Evolutionary conservation across 1,284 basidiomycete genomes (phyloP).

Genomic region (Ustilago bromivora): DNA sequence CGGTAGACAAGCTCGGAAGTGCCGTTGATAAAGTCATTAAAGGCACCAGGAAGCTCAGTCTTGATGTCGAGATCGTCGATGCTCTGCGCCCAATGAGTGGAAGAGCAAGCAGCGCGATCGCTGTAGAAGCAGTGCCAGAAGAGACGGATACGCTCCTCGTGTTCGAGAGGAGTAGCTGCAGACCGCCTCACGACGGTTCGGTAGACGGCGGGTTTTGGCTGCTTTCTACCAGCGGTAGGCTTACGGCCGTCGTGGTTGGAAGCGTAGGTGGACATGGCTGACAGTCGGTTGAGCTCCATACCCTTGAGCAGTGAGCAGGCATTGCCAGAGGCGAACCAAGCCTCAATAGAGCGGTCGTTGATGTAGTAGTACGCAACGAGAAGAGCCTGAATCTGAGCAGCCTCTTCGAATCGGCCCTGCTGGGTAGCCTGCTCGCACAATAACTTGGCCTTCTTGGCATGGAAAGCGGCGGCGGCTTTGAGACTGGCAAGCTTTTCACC

Average conservation of each 20-base stretch:
- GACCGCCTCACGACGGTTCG: slow-evolving; percentile 27
- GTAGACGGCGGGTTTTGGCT: slow-evolving; percentile 46
- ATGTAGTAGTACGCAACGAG: slow-evolving; percentile 55
- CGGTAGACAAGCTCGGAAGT: slow-evolving; percentile 36
- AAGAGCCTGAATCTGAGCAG: slow-evolving; percentile 43
- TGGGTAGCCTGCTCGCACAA: slow-evolving; percentile 28
- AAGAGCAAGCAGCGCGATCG: slow-evolving; percentile 54
- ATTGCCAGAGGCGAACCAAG: slow-evolving; percentile 51
- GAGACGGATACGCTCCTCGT: slow-evolving; percentile 51
- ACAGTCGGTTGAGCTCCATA: slow-evolving; percentile 52
- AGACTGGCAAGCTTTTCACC: slow-evolving; percentile 38
- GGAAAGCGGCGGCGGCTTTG: slow-evolving; percentile 50
- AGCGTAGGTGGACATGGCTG: slow-evolving; percentile 29
- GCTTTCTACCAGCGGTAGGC: slow-evolving; percentile 11
- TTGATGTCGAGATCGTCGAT: slow-evolving; percentile 53
- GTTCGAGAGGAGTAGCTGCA: slow-evolving; percentile 36
- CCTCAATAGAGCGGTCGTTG: slow-evolving; percentile 55
- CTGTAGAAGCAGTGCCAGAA: slow-evolving; percentile 55
- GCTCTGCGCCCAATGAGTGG: slow-evolving; percentile 53
- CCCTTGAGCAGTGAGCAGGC: slow-evolving; percentile 40
- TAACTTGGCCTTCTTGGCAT: slow-evolving; percentile 49
- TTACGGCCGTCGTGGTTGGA: slow-evolving; percentile 11
- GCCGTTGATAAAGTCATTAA: slow-evolving; percentile 49
- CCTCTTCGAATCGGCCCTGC: slow-evolving; percentile 49
- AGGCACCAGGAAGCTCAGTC: slow-evolving; percentile 53